Base-by-base conservation (phyloP, 2,329 filamentous ascomycete species). In the Madurella mycetomatis region DNA sequence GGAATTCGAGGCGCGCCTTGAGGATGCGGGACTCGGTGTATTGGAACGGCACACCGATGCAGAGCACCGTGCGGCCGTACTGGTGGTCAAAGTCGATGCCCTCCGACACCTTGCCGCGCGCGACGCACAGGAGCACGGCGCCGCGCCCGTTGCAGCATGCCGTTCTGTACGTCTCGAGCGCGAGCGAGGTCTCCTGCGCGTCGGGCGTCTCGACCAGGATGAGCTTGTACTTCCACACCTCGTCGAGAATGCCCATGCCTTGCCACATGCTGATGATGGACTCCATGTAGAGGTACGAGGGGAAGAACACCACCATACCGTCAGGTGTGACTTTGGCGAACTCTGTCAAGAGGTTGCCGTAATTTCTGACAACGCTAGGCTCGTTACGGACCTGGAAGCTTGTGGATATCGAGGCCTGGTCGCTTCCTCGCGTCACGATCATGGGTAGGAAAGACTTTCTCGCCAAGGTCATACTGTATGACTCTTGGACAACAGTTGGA, bases 51-150 rank as follows among this genome's bases (percentile, higher is more conserved):
- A 97, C 92, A 41, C 94, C 94, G 62, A 99, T 96, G 67, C 92
- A 96, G 47, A 99, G 70, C 72, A 99, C 95, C 12, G 92, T 94
- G 52, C 94, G 87, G 40, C 94, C 94, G 69, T 96, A 99, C 66
- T 99, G 94, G 67, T 99, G 94, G 70, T 99, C 94, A 66, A 99
- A 99, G 83, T 99, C 94, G 62, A 99, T 97, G 46, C 95, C 95
- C 70, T 99, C 94, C 0, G 88, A 94, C 9, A 99, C 95, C 70
- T 99, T 99, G 32, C 94, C 94, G 70, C 94, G 88, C 1, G 94
- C 94, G 70, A 99, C 94, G 68, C 92, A 97, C 5, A 99, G 82
- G 2, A 99, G 76, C 13, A 99, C 86, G 1, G 94, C 95, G 16
- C 94, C 94, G 54, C 95, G 85, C 13, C 94, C 95, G 67, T 99